Percentiles rank a stretch among this genome's conserved stretches.
phyloP scores from a whole-genome alignment of 1,139 yeast genomes.

The Geotrichum citri-aurantii region DNA sequence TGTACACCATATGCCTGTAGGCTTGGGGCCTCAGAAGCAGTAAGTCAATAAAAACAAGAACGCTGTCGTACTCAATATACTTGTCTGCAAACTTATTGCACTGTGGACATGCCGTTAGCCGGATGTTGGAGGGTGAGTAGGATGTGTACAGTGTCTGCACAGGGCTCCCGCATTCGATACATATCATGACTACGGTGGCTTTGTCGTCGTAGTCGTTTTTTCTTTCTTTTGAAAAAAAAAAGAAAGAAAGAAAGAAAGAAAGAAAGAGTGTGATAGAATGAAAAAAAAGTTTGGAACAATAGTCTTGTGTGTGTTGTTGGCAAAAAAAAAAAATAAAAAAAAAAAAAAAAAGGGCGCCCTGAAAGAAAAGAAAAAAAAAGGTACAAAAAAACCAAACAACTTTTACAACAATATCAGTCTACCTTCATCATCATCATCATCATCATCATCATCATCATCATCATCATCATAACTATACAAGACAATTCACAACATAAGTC shows the following conservation, averaged over 20 bases:
- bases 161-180: conserved; percentile 76
- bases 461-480: too few species aligned
- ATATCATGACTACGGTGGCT: conserved; percentile 50
- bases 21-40: conserved; percentile 82
- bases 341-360: too few species aligned
- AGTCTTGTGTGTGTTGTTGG: too few species aligned
- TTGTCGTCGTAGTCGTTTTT: background rate
- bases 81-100: conserved; percentile 80
- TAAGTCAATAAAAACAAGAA: conserved; percentile 75
- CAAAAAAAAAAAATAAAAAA: too few species aligned
- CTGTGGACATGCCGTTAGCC: conserved; percentile 66
- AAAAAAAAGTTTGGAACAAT: too few species aligned
- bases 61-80: conserved; percentile 86
- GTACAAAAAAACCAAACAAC: too few species aligned
- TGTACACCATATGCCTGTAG: conserved; percentile 80
- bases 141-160: conserved; percentile 61
- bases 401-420: too few species aligned
- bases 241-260: background rate
- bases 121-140: conserved; percentile 73
- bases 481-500: too few species aligned
- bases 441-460: too few species aligned
- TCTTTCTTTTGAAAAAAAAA: background rate
- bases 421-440: too few species aligned
- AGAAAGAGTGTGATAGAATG: too few species aligned
- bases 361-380: too few species aligned